Conservation (phyloP, 495 filamentous ascomycete species). For the Xylaria acuta region DNA sequence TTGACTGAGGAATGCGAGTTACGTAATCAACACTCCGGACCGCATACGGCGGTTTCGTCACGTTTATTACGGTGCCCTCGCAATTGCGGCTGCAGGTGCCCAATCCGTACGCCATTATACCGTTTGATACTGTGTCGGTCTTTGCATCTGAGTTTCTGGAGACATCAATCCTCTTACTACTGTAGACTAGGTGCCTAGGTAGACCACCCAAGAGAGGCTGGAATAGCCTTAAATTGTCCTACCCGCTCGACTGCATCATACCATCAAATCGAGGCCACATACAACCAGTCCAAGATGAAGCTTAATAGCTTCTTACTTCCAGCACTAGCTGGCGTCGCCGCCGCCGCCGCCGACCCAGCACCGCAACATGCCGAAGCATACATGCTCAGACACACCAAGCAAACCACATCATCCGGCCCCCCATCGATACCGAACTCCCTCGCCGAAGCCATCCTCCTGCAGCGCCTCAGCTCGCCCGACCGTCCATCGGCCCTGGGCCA, state of each 20-base stretch:
- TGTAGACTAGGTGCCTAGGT: not conserved
- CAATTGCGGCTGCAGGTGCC: not conserved
- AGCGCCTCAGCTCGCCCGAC: slow-evolving; percentile 47
- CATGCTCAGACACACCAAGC: slow-evolving; percentile 36
- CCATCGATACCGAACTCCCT: slow-evolving; percentile 46
- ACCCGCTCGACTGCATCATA: slow-evolving; percentile 1
- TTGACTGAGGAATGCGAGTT: not conserved
- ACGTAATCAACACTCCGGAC: not conserved
- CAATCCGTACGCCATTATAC: not conserved
- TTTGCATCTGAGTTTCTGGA: slow-evolving; percentile 1
- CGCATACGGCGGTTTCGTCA: not conserved
- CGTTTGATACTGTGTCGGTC: slow-evolving; percentile 6
- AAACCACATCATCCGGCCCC: slow-evolving; percentile 32
- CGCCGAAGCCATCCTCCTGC: slow-evolving; percentile 47
- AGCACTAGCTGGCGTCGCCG: slow-evolving; percentile 42
- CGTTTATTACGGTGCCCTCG: not conserved
- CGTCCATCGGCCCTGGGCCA: slow-evolving; percentile 48
- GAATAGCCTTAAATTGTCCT: slow-evolving; percentile 16
- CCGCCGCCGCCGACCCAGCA: slow-evolving; percentile 37
- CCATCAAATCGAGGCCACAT: slow-evolving; percentile 2
- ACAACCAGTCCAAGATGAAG: slow-evolving; percentile 34
- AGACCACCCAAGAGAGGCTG: slow-evolving; percentile 10
- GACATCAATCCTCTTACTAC: not conserved
- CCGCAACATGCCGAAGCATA: slow-evolving; percentile 36
- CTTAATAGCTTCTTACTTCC: slow-evolving; percentile 47